Conservation (phyloP, 495 filamentous ascomycete genomes). For the Hypoxylon intermedium region DNA sequence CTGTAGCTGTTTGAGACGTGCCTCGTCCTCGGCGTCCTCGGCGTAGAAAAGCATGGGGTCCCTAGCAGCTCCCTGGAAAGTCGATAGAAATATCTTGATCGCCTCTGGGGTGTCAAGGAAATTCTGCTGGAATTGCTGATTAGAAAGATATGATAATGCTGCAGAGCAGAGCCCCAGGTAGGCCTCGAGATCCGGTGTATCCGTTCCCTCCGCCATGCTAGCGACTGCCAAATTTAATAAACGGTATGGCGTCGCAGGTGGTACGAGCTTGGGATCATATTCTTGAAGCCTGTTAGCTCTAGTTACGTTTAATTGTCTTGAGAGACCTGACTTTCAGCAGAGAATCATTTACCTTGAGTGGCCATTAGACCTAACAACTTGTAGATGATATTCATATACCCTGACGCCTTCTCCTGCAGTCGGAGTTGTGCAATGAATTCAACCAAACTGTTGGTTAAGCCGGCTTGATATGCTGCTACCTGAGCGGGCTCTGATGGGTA, state of each 20-base stretch:
- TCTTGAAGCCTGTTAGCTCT: slow-evolving; percentile 38
- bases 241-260: slow-evolving; percentile 42
- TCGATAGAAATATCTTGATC: slow-evolving; percentile 41
- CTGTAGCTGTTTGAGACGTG: slow-evolving; percentile 61
- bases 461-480: slow-evolving; percentile 53
- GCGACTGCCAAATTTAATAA: slow-evolving; percentile 44
- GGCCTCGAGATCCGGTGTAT: slow-evolving; percentile 43
- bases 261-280: slow-evolving; percentile 44
- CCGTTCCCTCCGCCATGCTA: neutral
- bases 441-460: slow-evolving; percentile 50
- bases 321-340: neutral
- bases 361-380: slow-evolving; percentile 59
- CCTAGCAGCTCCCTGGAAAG: slow-evolving; percentile 43
- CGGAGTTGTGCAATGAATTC: slow-evolving; percentile 47
- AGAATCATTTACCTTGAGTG: slow-evolving; percentile 46
- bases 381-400: slow-evolving; percentile 50
- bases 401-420: slow-evolving; percentile 32
- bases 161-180: slow-evolving; percentile 46
- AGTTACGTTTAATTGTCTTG: neutral
- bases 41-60: slow-evolving; percentile 35
- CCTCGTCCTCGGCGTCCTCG: slow-evolving; percentile 55
- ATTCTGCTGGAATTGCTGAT: slow-evolving; percentile 51
- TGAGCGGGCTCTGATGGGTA: slow-evolving; percentile 58
- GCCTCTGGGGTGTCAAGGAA: slow-evolving; percentile 49
- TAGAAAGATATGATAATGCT: slow-evolving; percentile 51